phyloP scores from a whole-genome alignment of 441 rosid species.

The Populus tomentosa region DNA sequence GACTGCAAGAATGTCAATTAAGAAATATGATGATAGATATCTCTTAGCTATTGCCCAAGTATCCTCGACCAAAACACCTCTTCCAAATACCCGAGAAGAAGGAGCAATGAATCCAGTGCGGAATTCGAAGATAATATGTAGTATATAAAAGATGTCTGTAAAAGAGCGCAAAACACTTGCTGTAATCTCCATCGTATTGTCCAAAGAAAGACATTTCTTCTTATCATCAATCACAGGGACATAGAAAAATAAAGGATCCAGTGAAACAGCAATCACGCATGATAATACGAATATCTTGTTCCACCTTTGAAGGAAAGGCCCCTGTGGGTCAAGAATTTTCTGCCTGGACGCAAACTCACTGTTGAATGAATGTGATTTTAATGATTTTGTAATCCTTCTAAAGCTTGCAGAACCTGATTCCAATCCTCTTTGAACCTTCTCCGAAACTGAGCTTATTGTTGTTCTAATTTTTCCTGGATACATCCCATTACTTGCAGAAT shows the following conservation, averaged over 20 bases:
- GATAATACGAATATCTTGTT: conserved; percentile 80
- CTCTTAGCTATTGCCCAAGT: conserved; percentile 59
- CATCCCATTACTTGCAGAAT: conserved; percentile 29
- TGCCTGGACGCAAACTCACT: conserved; percentile 35
- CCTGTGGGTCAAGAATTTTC: conserved; percentile 79
- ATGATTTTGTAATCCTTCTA: conserved; percentile 38
- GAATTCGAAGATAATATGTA: conserved; percentile 77
- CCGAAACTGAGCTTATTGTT: conserved; percentile 47
- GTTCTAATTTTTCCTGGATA: conserved; percentile 38
- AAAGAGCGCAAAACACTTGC: conserved; percentile 68
- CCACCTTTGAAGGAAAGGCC: conserved; percentile 74
- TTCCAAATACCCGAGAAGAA: conserved; percentile 73
- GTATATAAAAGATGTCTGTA: conserved; percentile 62
- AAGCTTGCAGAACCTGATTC: conserved; percentile 60
- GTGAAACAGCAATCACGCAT: conserved; percentile 71
- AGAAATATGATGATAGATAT: conserved; percentile 62
- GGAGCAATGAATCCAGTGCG: conserved; percentile 81
- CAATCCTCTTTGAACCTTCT: conserved; percentile 52
- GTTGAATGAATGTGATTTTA: conserved; percentile 53
- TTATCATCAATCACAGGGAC: conserved; percentile 63
- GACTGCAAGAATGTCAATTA: conserved; percentile 75
- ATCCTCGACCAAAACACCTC: conserved; percentile 86
- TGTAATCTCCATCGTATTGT: conserved; percentile 41
- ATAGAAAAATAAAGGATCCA: conserved; percentile 87
- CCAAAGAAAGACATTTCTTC: conserved; percentile 52